These are phyloP conservation scores for Yamadazyma spencermartinsiae DNA, from an alignment of 1,139 yeast genomes.

Conservation along the genomic window DNA sequence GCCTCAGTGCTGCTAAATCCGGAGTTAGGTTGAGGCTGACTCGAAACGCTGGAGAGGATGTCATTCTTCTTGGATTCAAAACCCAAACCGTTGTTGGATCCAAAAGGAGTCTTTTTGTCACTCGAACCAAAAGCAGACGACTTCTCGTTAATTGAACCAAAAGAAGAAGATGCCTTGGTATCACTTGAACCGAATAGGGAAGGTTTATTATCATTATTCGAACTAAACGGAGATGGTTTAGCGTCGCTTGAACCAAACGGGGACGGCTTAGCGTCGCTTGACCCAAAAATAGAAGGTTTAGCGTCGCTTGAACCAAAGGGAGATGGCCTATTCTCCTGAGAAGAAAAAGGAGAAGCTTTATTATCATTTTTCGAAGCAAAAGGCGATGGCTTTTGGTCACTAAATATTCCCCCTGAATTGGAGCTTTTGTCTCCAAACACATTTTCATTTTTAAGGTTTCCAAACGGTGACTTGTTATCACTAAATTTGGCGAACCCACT, in stretches of 20 bases:
- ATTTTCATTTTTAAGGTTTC: neutral
- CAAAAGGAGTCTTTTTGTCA: no score
- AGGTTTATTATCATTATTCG: neutral
- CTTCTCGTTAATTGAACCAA: no score
- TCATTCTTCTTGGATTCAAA: no score
- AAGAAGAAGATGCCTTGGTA: no score
- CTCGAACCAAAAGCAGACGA: no score
- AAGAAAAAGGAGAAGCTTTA: slow-evolving; percentile 9
- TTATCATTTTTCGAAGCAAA: neutral
- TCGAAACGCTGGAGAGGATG: no score
- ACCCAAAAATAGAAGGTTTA: slow-evolving; percentile 10
- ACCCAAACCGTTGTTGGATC: no score
- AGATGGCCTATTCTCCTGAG: slow-evolving; percentile 2
- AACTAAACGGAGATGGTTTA: neutral
- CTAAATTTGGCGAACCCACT: neutral
- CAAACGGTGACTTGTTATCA: slow-evolving; percentile 11
- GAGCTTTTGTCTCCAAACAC: neutral
- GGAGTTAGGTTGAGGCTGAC: no score
- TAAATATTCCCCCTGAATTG: neutral
- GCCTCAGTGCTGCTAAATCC: no score
- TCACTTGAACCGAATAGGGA: slow-evolving; percentile 1
- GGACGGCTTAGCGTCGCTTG: slow-evolving; percentile 2
- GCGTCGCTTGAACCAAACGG: slow-evolving; percentile 8
- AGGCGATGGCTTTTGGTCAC: slow-evolving; percentile 4
- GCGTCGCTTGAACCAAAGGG: slow-evolving; percentile 9